phyloP scores from a whole-genome alignment of 805 yeast genomes.

The Barnettozyma botsteinii region DNA sequence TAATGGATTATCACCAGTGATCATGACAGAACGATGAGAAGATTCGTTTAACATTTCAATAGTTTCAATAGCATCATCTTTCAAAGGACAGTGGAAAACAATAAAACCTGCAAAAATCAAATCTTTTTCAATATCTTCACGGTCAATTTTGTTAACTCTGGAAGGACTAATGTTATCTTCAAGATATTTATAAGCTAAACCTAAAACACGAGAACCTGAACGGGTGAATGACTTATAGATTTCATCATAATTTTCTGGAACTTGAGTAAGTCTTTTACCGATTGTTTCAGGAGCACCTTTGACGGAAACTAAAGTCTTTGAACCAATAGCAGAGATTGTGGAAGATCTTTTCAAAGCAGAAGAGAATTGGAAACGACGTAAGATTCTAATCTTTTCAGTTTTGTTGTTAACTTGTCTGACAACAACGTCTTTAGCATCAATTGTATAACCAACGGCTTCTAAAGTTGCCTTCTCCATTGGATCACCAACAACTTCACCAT shows the following conservation, averaged over 20 bases:
- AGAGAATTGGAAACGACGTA: constrained; percentile 95
- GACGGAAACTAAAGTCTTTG: constrained; percentile 67
- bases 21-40: constrained; percentile 93
- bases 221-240: constrained; percentile 87
- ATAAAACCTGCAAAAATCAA: constrained; percentile 86
- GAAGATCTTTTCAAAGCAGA: constrained; percentile 94
- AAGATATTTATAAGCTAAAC: constrained; percentile 80
- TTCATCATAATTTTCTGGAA: constrained; percentile 79
- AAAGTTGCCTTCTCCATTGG: constrained; percentile 98
- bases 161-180: constrained; percentile 43
- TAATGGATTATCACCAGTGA: constrained; percentile 97
- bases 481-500: constrained; percentile 97
- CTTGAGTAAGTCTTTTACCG: constrained; percentile 60
- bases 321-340: constrained; percentile 60
- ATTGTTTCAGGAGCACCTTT: constrained; percentile 99
- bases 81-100: constrained; percentile 96
- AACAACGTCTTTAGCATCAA: constrained; percentile 70
- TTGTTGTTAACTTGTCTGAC: constrained; percentile 35
- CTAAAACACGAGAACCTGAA: constrained; percentile 93
- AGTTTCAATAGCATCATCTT: constrained; percentile 85
- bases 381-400: constrained; percentile 53
- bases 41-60: constrained; percentile 91
- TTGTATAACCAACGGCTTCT: constrained; percentile 79
- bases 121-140: constrained; percentile 72
- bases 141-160: constrained; percentile 52